Conservation (phyloP, 768 basidiomycete species). For the Termitomyces sp. region DNA sequence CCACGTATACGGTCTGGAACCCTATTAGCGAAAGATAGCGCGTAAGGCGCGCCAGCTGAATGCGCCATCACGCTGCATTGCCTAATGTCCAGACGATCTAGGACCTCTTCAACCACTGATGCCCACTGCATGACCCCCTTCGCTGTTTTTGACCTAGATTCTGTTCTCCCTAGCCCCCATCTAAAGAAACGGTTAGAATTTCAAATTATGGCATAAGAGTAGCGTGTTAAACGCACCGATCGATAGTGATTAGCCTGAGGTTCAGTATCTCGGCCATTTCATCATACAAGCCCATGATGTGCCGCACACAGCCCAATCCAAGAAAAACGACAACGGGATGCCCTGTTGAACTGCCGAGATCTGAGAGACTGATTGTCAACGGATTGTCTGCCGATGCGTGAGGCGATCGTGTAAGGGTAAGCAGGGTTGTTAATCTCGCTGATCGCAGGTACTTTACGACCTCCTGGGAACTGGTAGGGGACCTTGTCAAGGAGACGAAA, state of each 20-base stretch:
- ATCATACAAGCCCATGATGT: constrained; percentile 93
- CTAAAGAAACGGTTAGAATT: constrained; percentile 34
- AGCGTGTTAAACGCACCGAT: constrained; percentile 56
- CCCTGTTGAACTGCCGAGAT: constrained; percentile 84
- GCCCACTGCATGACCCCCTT: constrained; percentile 92
- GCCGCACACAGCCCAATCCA: constrained; percentile 91
- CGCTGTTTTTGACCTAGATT: constrained; percentile 62
- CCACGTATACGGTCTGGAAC: constrained; percentile 76
- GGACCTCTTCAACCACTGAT: constrained; percentile 84
- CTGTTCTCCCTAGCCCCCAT: constrained; percentile 92
- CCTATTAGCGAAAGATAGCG: constrained; percentile 81
- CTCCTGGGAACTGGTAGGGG: constrained; percentile 57
- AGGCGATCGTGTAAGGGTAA: constrained; percentile 76
- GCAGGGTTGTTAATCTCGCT: constrained; percentile 75
- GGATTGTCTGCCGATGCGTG: constrained; percentile 75
- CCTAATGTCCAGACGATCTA: constrained; percentile 74
- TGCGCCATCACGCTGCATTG: constrained; percentile 92
- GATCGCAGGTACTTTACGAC: constrained; percentile 89
- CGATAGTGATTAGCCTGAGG: constrained; percentile 89
- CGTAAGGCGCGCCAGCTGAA: constrained; percentile 94
- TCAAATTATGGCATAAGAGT: constrained; percentile 7
- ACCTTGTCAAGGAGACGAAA: constrained; percentile 41
- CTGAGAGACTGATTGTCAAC: constrained; percentile 87
- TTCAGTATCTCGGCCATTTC: constrained; percentile 91
- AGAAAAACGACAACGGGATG: constrained; percentile 90